Evolutionary conservation across 2,329 filamentous ascomycete genomes (phyloP).

Genomic region (Ophiocordyceps sinensis): DNA sequence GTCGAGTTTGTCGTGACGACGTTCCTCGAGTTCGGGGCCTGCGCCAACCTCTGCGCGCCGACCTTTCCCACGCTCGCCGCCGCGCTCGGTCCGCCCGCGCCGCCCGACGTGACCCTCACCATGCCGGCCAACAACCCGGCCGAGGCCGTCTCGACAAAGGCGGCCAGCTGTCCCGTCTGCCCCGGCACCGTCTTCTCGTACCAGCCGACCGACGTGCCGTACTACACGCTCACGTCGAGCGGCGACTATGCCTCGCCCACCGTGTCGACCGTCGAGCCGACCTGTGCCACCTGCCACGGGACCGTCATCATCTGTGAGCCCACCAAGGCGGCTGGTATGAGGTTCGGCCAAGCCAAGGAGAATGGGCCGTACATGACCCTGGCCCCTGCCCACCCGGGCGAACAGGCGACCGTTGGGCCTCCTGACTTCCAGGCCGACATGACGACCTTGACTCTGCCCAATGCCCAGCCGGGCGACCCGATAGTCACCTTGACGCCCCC

Average conservation of each 20-base stretch:
- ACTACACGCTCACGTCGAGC: slow-evolving; percentile 9
- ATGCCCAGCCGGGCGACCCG: too few species aligned
- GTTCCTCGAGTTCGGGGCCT: slow-evolving; percentile 5
- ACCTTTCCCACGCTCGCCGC: background rate
- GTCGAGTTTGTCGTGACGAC: slow-evolving; percentile 7
- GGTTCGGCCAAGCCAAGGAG: background rate
- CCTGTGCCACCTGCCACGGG: slow-evolving; percentile 10
- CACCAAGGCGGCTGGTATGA: background rate
- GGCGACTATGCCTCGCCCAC: slow-evolving; percentile 5
- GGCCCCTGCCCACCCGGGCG: too few species aligned
- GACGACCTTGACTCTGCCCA: too few species aligned
- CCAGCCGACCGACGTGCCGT: slow-evolving; percentile 10
- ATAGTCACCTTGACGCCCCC: too few species aligned
- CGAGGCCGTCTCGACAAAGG: slow-evolving; percentile 5
- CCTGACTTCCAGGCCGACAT: too few species aligned
- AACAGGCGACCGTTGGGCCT: too few species aligned
- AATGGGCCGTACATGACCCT: too few species aligned
- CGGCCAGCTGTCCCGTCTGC: slow-evolving; percentile 8
- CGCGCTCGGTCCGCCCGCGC: background rate
- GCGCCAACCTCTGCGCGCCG: slow-evolving; percentile 3
- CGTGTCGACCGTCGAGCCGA: slow-evolving; percentile 6
- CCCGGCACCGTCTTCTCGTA: slow-evolving; percentile 11
- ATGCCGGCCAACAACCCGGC: slow-evolving; percentile 8
- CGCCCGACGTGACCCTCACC: slow-evolving; percentile 8
- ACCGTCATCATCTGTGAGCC: slow-evolving; percentile 13